These are phyloP conservation scores for Collybia sp. DNA, from an alignment of 768 basidiomycete species.

Conservation along the genomic window DNA sequence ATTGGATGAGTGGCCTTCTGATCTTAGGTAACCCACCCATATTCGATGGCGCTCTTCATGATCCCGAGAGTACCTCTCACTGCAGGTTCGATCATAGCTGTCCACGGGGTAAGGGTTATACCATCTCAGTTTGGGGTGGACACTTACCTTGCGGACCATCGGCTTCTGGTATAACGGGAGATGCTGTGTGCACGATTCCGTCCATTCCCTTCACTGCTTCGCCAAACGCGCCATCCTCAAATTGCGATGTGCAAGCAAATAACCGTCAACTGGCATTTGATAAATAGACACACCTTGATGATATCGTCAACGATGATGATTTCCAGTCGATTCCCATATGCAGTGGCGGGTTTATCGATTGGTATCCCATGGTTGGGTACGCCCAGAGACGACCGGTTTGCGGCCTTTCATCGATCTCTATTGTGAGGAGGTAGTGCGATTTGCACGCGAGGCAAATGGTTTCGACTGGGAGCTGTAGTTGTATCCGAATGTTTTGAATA, in stretches of 20 bases:
- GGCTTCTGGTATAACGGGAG: slow-evolving; percentile 45
- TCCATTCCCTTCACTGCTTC: slow-evolving; percentile 66
- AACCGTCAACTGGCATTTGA: not conserved
- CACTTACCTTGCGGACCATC: slow-evolving; percentile 26
- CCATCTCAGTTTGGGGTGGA: not conserved
- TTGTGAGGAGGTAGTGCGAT: slow-evolving; percentile 15
- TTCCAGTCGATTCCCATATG: slow-evolving; percentile 22
- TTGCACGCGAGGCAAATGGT: no score
- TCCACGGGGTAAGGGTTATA: not conserved
- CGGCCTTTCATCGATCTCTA: slow-evolving; percentile 75
- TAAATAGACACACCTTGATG: slow-evolving; percentile 8
- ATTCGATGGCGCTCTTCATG: slow-evolving; percentile 51
- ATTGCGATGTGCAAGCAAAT: not conserved
- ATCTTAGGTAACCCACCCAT: slow-evolving; percentile 30
- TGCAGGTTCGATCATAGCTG: slow-evolving; percentile 67
- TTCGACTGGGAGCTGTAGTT: no score
- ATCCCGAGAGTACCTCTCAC: slow-evolving; percentile 65
- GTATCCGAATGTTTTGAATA: no score
- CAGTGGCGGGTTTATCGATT: no score
- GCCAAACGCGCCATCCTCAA: slow-evolving; percentile 62
- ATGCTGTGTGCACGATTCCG: slow-evolving; percentile 59
- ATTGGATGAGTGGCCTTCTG: not conserved
- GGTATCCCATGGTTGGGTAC: no score
- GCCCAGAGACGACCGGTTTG: slow-evolving; percentile 67
- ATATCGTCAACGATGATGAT: slow-evolving; percentile 19